Evolutionary conservation across 305 asterid species (phyloP), one percentile per base, ranked within the genome.

Genomic region (Caryopteris hybrid): DNA sequence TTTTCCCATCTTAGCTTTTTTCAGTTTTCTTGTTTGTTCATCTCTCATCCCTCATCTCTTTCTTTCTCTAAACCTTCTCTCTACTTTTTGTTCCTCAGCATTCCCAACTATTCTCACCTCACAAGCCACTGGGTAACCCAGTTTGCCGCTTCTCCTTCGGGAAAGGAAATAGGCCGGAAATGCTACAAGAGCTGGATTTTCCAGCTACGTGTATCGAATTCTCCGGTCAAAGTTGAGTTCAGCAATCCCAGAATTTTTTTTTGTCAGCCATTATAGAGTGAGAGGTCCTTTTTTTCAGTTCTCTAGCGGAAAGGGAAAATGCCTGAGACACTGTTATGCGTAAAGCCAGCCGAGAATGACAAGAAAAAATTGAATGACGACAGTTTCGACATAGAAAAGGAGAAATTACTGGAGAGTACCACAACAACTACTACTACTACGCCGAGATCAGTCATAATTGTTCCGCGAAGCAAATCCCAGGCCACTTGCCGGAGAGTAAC

Each of bases 391-490:
- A 13, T 36, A 18, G 75, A 66, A 18, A 22, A 53, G 47, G 72
- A 71, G 57, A 72, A 57, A 43, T 45, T 52, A 11, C 61, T 57
- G 14, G 78, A 72, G 60, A 68, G 55, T 2, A 46, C 82, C 0
- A 79, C 76, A 0, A 79, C 78, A 0, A 81, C 76, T 4, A 81
- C 83, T 0, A 74, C 77, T 3, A 78, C 84, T 2, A 76, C 85
- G 29, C 79, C 90, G 16, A 84, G 82, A 68, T 84, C 94, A 12
- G 88, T 80, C 8, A 76, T 83, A 29, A 66, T 80, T 16, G 70
- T 81, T 23, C 90, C 90, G 3, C 74, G 82, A 38, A 70, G 77
- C 65, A 88, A 85, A 80, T 85, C 95, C 34, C 95, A 82, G 43
- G 80, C 87, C 13, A 41, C 85, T 4, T 69, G 84, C 55, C 86